Base-by-base conservation (phyloP, 495 filamentous ascomycete species). In the Lasiosphaeria hispida region DNA sequence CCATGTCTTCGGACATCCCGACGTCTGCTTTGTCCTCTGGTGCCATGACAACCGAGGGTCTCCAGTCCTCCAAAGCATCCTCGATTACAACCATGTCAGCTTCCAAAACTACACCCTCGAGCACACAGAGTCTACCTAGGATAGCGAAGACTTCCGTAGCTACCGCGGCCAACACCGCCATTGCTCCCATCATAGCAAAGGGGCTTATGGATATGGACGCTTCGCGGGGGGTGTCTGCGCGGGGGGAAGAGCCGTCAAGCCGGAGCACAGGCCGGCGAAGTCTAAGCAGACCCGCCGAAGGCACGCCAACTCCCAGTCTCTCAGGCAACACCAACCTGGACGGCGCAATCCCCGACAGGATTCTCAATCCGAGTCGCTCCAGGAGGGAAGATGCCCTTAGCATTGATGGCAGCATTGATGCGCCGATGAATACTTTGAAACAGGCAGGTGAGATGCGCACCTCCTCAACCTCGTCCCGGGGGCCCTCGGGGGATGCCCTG, bases 141-240 rank as follows among this genome's bases (percentile, higher is more conserved):
- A 80, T 80, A 61, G 70, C 73, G 18, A 77, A 73, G 34, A 63
- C 73, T 55, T 65, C 70, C 10, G 42, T 37, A 8, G 11, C 68
- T 6, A 53, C 53, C n/a, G 51, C 65, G 6, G 42, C 57, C 35
- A 60, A 53, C 42, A 65, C 71, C 33, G 65, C 65, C 15, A 66
- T 86, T 38, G 83, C 79, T 10, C 80, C 86, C 23, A 65, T 85
- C 13, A 80, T 83, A 63, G 79, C 82, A 19, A 85, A 73, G 61
- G 83, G 78, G 15, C 69, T 83, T 41, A 55, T 64, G 44, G 67
- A 72, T 40, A 81, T 76, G 65, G 81, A 84, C 36, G 61, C 61
- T 6, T 45, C 72, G 10, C 75, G 72, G 15, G 69, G 59, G 18
- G 68, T 69, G 4, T 64, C 73, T 18, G 69, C 72, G 42, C 77